Evolutionary conservation across 768 basidiomycete genomes (phyloP).

Genomic region (Crassisporium funariophilum): DNA sequence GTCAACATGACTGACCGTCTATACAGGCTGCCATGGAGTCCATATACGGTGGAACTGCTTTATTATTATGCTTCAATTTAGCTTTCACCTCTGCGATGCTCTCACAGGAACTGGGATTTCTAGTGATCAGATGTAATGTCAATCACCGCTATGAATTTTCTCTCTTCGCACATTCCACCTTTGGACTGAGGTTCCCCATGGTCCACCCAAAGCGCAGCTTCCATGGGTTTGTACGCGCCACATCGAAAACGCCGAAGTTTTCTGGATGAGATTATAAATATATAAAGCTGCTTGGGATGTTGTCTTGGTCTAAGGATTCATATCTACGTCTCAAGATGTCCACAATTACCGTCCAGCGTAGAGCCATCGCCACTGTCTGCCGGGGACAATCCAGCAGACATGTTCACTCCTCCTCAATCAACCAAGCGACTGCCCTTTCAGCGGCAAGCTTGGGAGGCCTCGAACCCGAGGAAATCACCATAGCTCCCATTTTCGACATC

Average conservation of each 20-base stretch:
- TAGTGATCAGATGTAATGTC: constrained; percentile 5
- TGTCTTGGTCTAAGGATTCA: background rate
- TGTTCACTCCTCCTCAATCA: constrained; percentile 27
- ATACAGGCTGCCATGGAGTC: constrained; percentile 6
- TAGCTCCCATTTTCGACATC: constrained; percentile 48
- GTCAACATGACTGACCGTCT: constrained; percentile 3
- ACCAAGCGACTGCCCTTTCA: constrained; percentile 22
- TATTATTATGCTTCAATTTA: constrained; percentile 11
- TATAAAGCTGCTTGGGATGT: too few species aligned
- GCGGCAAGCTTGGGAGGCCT: constrained; percentile 14
- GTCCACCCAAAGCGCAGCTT: constrained; percentile 7
- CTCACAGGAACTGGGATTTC: constrained; percentile 6
- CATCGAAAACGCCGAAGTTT: background rate
- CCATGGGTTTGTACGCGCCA: background rate
- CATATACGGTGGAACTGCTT: constrained; percentile 12
- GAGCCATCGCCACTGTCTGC: constrained; percentile 21
- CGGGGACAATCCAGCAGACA: constrained; percentile 15
- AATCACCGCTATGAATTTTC: constrained; percentile 5
- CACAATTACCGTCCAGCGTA: constrained; percentile 11
- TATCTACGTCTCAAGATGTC: constrained; percentile 3
- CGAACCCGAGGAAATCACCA: constrained; percentile 26
- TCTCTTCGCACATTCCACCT: too few species aligned
- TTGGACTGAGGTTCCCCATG: constrained; percentile 13
- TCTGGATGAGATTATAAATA: background rate
- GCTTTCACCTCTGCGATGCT: constrained; percentile 1